These are phyloP conservation scores for Amniculicola lignicola DNA, from an alignment of 495 filamentous ascomycete genomes.

Conservation along the genomic window DNA sequence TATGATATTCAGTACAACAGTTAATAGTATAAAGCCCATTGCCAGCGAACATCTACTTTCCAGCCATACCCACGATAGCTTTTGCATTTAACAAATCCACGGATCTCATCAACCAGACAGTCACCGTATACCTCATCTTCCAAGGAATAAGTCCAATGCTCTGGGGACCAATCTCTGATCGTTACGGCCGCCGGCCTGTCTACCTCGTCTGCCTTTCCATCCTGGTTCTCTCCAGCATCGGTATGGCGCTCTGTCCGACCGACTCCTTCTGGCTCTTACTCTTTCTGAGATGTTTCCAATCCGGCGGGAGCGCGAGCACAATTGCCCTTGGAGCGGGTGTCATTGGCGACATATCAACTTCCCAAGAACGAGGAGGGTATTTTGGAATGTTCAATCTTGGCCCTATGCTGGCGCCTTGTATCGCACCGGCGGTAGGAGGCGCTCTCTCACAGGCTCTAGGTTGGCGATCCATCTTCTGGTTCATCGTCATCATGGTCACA, in stretches of 20 bases:
- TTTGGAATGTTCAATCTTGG: conserved; percentile 50
- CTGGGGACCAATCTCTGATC: conserved; percentile 53
- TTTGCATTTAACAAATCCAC: conserved; percentile 45
- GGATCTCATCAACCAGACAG: conserved; percentile 49
- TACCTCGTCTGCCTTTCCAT: conserved; percentile 50
- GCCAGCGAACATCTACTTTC: conserved; percentile 31
- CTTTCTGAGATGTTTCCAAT: conserved; percentile 51
- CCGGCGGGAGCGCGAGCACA: conserved; percentile 51
- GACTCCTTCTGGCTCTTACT: conserved; percentile 49
- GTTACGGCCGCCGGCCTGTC: conserved; percentile 47
- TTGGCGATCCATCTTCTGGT: conserved; percentile 24
- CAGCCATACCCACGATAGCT: conserved; percentile 49
- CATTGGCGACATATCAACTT: conserved; percentile 54
- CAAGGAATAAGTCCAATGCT: conserved; percentile 52
- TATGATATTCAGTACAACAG: background rate
- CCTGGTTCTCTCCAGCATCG: conserved; percentile 50
- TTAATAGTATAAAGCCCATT: background rate
- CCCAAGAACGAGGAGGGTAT: conserved; percentile 52
- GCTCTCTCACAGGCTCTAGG: conserved; percentile 14
- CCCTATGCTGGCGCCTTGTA: conserved; percentile 4
- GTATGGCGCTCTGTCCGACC: conserved; percentile 44
- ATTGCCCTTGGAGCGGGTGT: conserved; percentile 57
- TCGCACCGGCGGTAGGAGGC: conserved; percentile 17
- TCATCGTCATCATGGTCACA: conserved; percentile 10
- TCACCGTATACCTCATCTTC: conserved; percentile 54